Base-by-base conservation (phyloP, 345 rosid genomes). In the Sonneratia alba region DNA sequence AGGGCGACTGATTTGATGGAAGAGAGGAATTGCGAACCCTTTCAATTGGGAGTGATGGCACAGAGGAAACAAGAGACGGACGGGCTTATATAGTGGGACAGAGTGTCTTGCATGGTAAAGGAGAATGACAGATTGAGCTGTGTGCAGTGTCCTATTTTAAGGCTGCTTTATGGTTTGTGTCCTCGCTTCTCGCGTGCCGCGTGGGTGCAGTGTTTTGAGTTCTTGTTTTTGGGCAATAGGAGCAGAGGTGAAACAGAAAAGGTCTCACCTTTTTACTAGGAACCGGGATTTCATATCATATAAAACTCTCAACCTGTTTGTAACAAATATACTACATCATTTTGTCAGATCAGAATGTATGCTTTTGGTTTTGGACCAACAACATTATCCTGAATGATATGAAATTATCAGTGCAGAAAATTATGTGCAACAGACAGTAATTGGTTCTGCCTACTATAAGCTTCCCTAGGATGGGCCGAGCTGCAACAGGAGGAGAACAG, bases 101-200 rank as follows among this genome's bases (percentile, higher is more conserved):
- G 62, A 19, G 57, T 47, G 51, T 13, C 15, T 10, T 47, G 51
- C 51, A 47, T 47, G 51, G 45, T 12, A 53, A 19, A 3, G 14
- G 63, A 27, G 32, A 36, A 36, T 24, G 66, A 62, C 10, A 42
- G 45, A 42, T 5, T 48, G 70, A 72, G 70, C 49, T 72, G 70
- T 19, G 70, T 8, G 6, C 66, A 53, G 63, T 37, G 12, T 13
- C n/a, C 74, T 47, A 72, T 24, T 24, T 72, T 48, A 11, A 62
- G 69, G 68, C 56, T 21, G 57, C 27, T 62, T 6, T 9, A 3
- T 8, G 13, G 47, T 19, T 12, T 47, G 12, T 36, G 13, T 21
- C 64, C 63, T 53, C 11, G 45, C 27, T 11, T 53, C 6, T 1
- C 63, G 22, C 36, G 42, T 72, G 56, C 88, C 42, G 90, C 84